A percentile compares a stretch with the other conserved stretches of the same genome.
phyloP scores from a whole-genome alignment of 352 stramenopile species.

The Phytophthora ramorum region DNA sequence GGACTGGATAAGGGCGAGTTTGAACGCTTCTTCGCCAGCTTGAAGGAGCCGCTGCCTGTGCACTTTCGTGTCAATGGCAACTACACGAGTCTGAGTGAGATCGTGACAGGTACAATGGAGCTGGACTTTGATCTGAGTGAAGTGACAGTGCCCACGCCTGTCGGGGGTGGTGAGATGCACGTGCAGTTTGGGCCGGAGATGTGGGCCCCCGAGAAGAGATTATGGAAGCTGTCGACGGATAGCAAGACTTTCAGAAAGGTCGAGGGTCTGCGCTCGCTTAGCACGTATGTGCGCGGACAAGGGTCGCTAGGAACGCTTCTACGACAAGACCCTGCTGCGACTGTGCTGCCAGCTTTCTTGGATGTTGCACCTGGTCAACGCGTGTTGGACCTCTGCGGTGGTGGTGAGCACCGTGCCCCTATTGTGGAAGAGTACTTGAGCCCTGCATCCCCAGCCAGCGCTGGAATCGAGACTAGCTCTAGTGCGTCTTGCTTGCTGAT shows the following conservation, averaged over 20 bases:
- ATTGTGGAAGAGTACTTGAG: conserved; percentile 57
- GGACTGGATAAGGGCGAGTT: conserved; percentile 79
- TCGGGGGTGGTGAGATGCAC: conserved; percentile 57
- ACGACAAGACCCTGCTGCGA: conserved; percentile 95
- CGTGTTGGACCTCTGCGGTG: conserved; percentile 75
- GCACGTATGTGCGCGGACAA: conserved; percentile 93
- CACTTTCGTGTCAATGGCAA: conserved; percentile 91
- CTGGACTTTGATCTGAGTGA: conserved; percentile 72
- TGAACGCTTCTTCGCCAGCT: conserved; percentile 73
- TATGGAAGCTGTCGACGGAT: conserved; percentile 84
- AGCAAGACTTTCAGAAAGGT: conserved; percentile 90
- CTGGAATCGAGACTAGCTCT: conserved; percentile 23
- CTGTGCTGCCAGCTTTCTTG: conserved; percentile 96
- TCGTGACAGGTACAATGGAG: conserved; percentile 76
- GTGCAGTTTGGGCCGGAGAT: conserved; percentile 66
- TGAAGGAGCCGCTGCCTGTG: conserved; percentile 80
- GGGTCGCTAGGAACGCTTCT: conserved; percentile 90
- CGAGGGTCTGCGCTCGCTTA: conserved; percentile 87
- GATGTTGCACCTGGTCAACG: conserved; percentile 84
- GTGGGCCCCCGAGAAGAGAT: conserved; percentile 68
- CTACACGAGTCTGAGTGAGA: conserved; percentile 82
- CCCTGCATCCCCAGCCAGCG: conserved; percentile 16
- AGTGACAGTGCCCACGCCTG: conserved; percentile 62
- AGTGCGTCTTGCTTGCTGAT: conserved; percentile 48
- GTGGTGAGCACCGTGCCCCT: conserved; percentile 69